Evolutionary conservation across 352 stramenopile species (phyloP).

Genomic region (Phytophthora chlamydospora): DNA sequence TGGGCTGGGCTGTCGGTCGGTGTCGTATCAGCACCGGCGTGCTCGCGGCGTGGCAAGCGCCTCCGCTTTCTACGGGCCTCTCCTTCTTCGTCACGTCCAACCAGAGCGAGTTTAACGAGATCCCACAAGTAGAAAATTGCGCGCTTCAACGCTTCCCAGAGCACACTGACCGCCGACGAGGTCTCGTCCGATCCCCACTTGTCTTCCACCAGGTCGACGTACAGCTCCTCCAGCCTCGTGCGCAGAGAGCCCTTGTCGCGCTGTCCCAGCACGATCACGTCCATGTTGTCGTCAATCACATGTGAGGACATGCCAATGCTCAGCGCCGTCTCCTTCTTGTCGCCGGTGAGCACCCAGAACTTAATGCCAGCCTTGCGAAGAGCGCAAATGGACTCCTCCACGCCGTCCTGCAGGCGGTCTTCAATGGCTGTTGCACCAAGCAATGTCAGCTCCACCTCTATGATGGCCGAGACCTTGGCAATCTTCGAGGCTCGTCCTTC

Average conservation of each 20-base stretch:
- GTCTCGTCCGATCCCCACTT: slow-evolving; percentile 88
- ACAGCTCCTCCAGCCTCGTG: slow-evolving; percentile 81
- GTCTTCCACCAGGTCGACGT: slow-evolving; percentile 88
- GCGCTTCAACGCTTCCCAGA: slow-evolving; percentile 81
- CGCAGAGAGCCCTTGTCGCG: slow-evolving; percentile 80
- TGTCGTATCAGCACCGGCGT: slow-evolving; percentile 40
- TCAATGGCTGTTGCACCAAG: slow-evolving; percentile 93
- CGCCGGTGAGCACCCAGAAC: slow-evolving; percentile 95
- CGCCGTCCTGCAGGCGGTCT: slow-evolving; percentile 92
- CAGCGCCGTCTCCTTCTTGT: slow-evolving; percentile 90
- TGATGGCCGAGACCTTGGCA: slow-evolving; percentile 73
- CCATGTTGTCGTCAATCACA: slow-evolving; percentile 91
- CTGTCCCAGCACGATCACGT: slow-evolving; percentile 87
- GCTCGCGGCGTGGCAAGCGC: slow-evolving; percentile 57
- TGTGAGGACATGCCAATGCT: slow-evolving; percentile 91
- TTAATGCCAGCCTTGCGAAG: slow-evolving; percentile 95
- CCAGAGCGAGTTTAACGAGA: slow-evolving; percentile 66
- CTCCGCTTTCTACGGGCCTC: slow-evolving; percentile 75
- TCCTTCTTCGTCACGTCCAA: slow-evolving; percentile 74
- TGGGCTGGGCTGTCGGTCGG: slow-evolving; percentile 46
- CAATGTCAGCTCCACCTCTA: slow-evolving; percentile 88
- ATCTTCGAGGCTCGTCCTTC: slow-evolving; percentile 76
- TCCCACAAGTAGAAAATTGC: slow-evolving; percentile 71
- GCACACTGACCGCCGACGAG: slow-evolving; percentile 72
- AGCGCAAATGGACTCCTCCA: slow-evolving; percentile 93